phyloP scores from a whole-genome alignment of 345 rosid genomes.

The Syzygium aromaticum region DNA sequence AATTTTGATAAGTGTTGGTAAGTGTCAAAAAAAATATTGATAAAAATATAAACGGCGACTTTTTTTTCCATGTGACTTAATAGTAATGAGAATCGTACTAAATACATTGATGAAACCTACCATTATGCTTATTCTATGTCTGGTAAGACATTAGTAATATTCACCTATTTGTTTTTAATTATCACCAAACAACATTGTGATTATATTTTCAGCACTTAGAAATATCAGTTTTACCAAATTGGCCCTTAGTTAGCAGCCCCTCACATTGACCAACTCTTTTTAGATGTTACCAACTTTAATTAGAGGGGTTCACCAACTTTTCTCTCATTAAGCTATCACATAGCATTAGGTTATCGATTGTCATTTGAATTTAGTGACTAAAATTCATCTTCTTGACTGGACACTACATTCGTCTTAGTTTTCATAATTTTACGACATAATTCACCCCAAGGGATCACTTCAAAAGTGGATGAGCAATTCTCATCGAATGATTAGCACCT shows the following conservation, averaged over 20 bases:
- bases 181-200: neutral
- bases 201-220: neutral
- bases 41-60: neutral
- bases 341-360: neutral
- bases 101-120: no score
- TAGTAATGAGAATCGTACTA: neutral
- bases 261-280: neutral
- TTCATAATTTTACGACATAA: neutral
- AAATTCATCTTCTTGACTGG: neutral
- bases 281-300: neutral
- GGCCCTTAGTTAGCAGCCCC: neutral
- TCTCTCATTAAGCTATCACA: neutral
- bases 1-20: neutral
- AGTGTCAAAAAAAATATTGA: neutral
- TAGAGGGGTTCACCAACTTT: neutral
- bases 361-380: neutral
- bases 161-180: neutral
- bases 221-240: neutral
- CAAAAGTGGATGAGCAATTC: neutral
- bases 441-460: neutral
- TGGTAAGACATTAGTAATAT: neutral
- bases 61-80: neutral
- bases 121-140: neutral
- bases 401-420: neutral
- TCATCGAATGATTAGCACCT: neutral